Evolutionary conservation across 2,329 filamentous ascomycete genomes (phyloP), one percentile per base, ranked within the genome.

Genomic region (Pyricularia sp.): DNA sequence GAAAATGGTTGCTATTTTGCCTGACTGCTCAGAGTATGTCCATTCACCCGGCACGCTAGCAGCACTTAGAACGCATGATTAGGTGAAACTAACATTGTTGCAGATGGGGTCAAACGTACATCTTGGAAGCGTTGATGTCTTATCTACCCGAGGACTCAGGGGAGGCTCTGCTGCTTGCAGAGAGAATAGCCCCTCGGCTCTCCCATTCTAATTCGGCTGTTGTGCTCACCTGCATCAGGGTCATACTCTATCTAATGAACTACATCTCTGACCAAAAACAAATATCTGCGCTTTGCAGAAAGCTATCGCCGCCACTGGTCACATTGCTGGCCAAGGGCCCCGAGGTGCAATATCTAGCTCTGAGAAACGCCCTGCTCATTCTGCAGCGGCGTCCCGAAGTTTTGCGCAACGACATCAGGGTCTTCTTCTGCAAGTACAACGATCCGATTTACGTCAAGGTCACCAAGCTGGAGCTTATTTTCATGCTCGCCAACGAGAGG

Each of bases 381-480:
- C 83, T 99, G 68, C 95, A 99, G 78, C 86, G 94, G 74, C 86
- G 94, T 69, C 95, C 95, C 0, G 95, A 98, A 75, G 94, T 99
- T 10, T 81, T 99, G 68, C 88, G 93, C 72, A 98, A 97, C 79
- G 95, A 99, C 78, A 98, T 99, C 71, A 89, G 95, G 65, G 95
- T 99, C 36, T 99, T 99, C 81, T 99, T 99, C 81, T 99, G 95
- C 88, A 99, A 99, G 84, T 99, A 99, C 81, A 99, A 99, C 78
- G 95, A 99, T 76, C 95, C 95, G 0, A 99, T 99, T 72, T 99
- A 98, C 78, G 95, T 99, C 81, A 99, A 99, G 80, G 95, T 99
- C 67, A 99, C 95, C 20, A 99, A 99, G 80, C 85, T 99, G 66
- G 95, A 99, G 80, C 86, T 99, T 74, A 98, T 99, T 73, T 99